phyloP scores from a whole-genome alignment of 2,329 filamentous ascomycete genomes.

The Colletotrichum cuscutae region DNA sequence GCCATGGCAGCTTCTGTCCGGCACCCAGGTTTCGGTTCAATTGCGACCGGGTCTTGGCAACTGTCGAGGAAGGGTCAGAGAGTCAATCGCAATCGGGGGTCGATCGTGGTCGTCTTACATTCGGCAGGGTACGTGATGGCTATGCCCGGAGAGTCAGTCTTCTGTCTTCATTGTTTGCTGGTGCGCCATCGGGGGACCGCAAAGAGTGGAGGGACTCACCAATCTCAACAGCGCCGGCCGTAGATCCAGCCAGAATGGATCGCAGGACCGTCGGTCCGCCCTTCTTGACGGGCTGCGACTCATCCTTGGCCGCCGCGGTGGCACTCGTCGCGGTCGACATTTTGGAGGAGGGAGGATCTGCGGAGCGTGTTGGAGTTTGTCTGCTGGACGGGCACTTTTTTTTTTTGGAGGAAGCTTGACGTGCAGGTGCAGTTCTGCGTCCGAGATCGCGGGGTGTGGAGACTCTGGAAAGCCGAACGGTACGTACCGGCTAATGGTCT shows the following conservation, averaged over 20 bases:
- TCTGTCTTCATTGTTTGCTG: not conserved
- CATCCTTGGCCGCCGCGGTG: conserved; percentile 37
- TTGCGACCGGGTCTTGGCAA: conserved; percentile 95
- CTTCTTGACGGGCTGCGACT: conserved; percentile 51
- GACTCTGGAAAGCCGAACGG: not conserved
- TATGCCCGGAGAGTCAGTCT: conserved; percentile 43
- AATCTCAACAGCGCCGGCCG: conserved; percentile 96
- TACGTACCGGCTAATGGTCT: conserved; percentile 11
- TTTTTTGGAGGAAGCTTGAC: conserved; percentile 18
- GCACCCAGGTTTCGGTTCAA: conserved; percentile 86
- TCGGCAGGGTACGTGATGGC: conserved; percentile 95
- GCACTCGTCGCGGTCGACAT: conserved; percentile 36
- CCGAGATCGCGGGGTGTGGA: conserved; percentile 36
- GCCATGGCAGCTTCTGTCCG: conserved; percentile 91
- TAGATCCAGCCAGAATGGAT: conserved; percentile 90
- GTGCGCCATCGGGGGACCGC: not conserved
- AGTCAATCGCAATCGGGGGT: conserved; percentile 20
- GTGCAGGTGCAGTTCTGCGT: conserved; percentile 12
- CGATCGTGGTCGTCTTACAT: conserved; percentile 65
- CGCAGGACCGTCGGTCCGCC: conserved; percentile 79
- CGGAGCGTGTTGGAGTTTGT: conserved; percentile 5
- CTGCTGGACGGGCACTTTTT: conserved; percentile 1
- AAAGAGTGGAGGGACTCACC: conserved; percentile 59
- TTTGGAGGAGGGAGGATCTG: conserved; percentile 11
- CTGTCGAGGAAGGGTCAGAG: conserved; percentile 50